These are phyloP conservation scores for Wallacemonas sp. DNA, from an alignment of 208 protist species.

Conservation along the genomic window DNA sequence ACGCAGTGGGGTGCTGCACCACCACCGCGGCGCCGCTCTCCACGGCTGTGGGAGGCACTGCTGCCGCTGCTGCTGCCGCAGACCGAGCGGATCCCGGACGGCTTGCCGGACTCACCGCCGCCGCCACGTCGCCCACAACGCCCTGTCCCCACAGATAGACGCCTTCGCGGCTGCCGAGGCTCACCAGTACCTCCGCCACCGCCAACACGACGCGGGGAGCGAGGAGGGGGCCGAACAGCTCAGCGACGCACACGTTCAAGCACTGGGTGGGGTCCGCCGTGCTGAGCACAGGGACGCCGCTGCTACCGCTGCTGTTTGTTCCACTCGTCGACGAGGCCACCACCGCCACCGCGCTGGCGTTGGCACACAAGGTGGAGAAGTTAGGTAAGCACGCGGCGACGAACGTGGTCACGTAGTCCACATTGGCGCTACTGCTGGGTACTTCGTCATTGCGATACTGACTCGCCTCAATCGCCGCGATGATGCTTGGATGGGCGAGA, in stretches of 20 bases:
- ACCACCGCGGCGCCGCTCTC: neutral
- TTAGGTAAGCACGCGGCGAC: constrained; percentile 30
- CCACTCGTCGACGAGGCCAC: neutral
- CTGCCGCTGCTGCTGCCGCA: constrained; percentile 7
- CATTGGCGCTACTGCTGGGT: constrained; percentile 32
- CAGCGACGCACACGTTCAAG: constrained; percentile 36
- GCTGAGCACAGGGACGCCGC: neutral
- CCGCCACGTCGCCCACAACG: neutral
- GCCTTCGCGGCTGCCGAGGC: constrained; percentile 42
- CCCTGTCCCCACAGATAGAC: constrained; percentile 43
- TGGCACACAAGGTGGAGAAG: neutral
- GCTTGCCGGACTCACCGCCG: neutral
- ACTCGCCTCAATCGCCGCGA: neutral
- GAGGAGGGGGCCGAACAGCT: constrained; percentile 46
- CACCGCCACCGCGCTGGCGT: neutral
- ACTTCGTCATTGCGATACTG: constrained; percentile 39
- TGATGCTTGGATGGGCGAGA: neutral
- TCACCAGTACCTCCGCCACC: constrained; percentile 58
- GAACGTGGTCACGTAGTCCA: constrained; percentile 31
- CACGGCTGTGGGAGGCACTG: neutral
- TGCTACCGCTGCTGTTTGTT: neutral
- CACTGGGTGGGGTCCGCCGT: constrained; percentile 10
- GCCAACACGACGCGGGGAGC: constrained; percentile 50
- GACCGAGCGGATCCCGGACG: neutral
- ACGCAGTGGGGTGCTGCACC: constrained; percentile 32